Conservation (phyloP, 164 flowering plant species). For the Sextonia rubra region DNA sequence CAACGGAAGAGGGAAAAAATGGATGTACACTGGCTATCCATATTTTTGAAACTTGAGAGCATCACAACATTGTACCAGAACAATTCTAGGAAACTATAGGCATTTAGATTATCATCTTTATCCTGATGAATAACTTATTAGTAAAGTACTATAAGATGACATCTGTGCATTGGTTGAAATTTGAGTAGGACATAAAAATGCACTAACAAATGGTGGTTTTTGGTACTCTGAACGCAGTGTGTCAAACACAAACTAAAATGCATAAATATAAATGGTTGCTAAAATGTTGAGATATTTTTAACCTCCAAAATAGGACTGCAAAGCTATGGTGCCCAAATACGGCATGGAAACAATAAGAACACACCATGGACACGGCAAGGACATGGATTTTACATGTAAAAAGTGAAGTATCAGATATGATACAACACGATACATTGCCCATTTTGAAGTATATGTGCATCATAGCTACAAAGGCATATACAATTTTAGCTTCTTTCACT, state of each 20-base stretch:
- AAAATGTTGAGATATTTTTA: background rate
- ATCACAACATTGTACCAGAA: background rate
- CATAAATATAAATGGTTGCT: too few relatives aligned
- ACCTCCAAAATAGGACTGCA: background rate
- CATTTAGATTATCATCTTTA: background rate
- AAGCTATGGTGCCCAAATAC: too few relatives aligned
- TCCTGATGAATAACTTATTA: background rate
- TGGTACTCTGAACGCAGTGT: background rate
- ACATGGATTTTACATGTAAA: too few relatives aligned
- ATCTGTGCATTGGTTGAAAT: background rate
- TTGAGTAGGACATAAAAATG: background rate
- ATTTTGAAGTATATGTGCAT: too few relatives aligned
- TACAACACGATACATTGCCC: too few relatives aligned
- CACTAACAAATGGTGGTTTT: background rate
- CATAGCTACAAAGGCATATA: too few relatives aligned
- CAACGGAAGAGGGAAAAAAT: background rate
- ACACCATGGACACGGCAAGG: too few relatives aligned
- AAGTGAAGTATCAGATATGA: too few relatives aligned
- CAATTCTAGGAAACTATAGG: background rate
- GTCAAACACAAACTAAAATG: background rate
- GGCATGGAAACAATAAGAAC: too few relatives aligned
- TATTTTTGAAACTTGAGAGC: background rate
- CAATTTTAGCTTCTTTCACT: too few relatives aligned
- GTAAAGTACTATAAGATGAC: background rate
- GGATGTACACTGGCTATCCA: background rate